Evolutionary conservation across 192 early-diverging fungal genomes (phyloP), one percentile per base, ranked within the genome.

Genomic region (Backusella macrospora): DNA sequence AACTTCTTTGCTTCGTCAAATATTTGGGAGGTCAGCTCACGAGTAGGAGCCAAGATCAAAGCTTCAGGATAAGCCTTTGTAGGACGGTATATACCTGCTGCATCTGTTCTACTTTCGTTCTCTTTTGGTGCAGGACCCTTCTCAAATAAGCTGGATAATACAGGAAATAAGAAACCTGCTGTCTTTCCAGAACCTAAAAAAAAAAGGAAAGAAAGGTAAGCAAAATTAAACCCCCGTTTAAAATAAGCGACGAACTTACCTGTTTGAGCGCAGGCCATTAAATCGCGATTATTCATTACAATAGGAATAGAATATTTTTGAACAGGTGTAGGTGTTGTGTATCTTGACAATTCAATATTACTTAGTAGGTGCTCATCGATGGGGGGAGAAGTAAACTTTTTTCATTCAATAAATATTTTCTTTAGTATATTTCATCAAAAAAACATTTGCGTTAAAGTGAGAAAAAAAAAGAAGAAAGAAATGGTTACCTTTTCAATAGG

Each of bases 181-280:
- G 97, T 99, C 84, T 99, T 95, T 45, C 94, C 93, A 16, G 91
- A 93, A 83, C 97, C 37, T 63, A 29, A 38, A 63, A 63, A 29
- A 21, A 63, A 23, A 63, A 16, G 1, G 16, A 1, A 37, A 16
- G 0, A 63, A 4, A 34, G 4, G 5, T 26, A 26, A 14, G 5
- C 5, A 37, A 16, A 10, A 52, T 52, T 52, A 52, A 16, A 52
- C 16, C 9, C 12, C 13, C 16, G 15, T 16, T 16, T 52, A 21
- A 6, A 52, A 52, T 52, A 21, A 6, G 16, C 13, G 59, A 29
- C 34, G 23, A 0, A n/a, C 18, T 52, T 73, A 73, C 62, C 97
- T 18, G 97, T 99, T 83, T 99, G 97, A 45, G 97, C 97, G 82
- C 96, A 99, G 18, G 96, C 97, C 97, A 99, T 99, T 83, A 99